Evolutionary conservation across 2,329 filamentous ascomycete species (phyloP), one percentile per base, ranked within the genome.

Genomic region (Diatrype stigma): DNA sequence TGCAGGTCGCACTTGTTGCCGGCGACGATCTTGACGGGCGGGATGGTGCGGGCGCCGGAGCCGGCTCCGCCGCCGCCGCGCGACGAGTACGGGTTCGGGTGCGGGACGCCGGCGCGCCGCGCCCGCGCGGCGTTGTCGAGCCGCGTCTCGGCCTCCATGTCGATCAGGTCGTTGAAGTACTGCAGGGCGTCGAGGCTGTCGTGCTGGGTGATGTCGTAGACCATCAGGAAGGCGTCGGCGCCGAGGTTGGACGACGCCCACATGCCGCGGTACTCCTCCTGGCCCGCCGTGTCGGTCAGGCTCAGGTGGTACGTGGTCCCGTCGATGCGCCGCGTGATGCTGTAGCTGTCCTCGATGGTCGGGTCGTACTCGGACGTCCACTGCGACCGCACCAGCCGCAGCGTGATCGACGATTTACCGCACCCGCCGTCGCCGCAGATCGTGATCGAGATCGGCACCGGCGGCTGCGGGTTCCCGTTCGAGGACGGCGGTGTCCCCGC

Each of bases 1-100:
- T 89, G 84, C 55, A 93, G 70, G 70, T 94, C 89, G 74, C 89
- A 92, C 73, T 93, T 94, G 73, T 94, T 94, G 32, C 89, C 89
- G 1, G 87, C 89, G 12, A 93, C 86, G 55, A 93, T 89, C 75
- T 91, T 92, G 65, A 93, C 79, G 3, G 89, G 89, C 44, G 85
- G 77, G 19, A 86, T 78, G n/a, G 76, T 79, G 60, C 76, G 76
- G 30, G 70, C 68, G 51, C 73, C 70, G 37, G 67, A 67, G 44
- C 63, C 69, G 10, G 60, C 61, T 6, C 62, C 44, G n/a, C n/a
- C n/a, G n/a, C n/a, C n/a, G n/a, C n/a, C n/a, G n/a, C n/a, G n/a
- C n/a, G n/a, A n/a, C 61, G 60, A 21, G 54, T 56, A n/a, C 56
- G 54, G 52, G 10, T 30, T 30, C 26, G 65, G 62, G 42, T 63